Evolutionary conservation across 179 eudicot genomes (phyloP).

Genomic region (Silene coronaria): DNA sequence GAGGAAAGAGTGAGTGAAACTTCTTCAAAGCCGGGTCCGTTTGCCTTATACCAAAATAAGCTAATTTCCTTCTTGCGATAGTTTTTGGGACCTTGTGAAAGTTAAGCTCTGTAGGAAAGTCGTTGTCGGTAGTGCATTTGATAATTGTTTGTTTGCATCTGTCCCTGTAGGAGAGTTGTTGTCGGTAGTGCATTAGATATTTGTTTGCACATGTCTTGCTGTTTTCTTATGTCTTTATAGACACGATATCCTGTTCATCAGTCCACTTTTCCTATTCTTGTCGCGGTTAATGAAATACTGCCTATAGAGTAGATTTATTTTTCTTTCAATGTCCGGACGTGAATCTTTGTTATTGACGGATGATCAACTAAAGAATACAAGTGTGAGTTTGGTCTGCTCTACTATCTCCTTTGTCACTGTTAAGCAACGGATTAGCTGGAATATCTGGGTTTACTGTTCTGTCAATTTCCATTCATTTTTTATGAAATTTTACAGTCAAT

Average conservation of each 20-base stretch:
- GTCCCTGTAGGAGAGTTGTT: neutral
- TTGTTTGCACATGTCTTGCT: neutral
- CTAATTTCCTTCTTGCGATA: neutral
- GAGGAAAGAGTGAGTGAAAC: neutral
- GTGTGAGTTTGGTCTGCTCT: neutral
- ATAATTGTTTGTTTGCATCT: neutral
- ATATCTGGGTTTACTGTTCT: neutral
- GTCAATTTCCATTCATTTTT: neutral
- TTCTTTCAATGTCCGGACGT: too few relatives aligned
- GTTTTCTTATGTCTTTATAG: neutral
- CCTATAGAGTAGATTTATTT: neutral
- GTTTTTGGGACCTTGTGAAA: neutral
- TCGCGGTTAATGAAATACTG: neutral
- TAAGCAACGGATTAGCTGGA: neutral
- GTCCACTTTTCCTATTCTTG: neutral
- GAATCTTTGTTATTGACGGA: too few relatives aligned
- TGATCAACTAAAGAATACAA: too few relatives aligned
- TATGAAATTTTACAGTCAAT: conserved; percentile 48
- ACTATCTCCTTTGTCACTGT: neutral
- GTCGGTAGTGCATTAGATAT: neutral
- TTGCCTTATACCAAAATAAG: neutral
- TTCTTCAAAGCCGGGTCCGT: neutral
- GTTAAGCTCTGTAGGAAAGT: neutral
- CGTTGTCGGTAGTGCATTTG: neutral
- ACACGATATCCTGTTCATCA: neutral